Evolutionary conservation across 2,329 filamentous ascomycete genomes (phyloP).

Genomic region (Aureobasidium subglaciale): DNA sequence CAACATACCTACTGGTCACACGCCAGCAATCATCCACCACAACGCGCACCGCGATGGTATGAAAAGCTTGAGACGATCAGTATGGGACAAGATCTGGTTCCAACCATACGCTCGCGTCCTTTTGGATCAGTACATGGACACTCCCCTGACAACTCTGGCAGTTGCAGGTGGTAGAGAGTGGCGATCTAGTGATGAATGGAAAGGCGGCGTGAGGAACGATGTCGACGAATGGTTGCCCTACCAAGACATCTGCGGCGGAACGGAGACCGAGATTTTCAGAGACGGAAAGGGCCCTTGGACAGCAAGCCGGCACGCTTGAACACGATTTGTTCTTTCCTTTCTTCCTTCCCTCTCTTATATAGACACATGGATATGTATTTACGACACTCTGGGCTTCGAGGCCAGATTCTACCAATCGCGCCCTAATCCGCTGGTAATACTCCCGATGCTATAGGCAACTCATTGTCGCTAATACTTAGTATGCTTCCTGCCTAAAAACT

Average conservation of each 20-base stretch:
- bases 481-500: too few relatives aligned
- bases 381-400: too few relatives aligned
- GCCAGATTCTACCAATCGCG: too few relatives aligned
- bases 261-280: conserved; percentile 7
- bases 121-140: conserved; percentile 16
- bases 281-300: conserved; percentile 11
- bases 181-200: conserved; percentile 3
- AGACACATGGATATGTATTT: background rate
- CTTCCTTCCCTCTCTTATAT: background rate
- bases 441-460: too few relatives aligned
- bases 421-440: too few relatives aligned
- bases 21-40: conserved; percentile 17
- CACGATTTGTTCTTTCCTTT: background rate
- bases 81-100: conserved; percentile 18
- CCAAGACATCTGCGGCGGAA: conserved; percentile 4
- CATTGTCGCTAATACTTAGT: too few relatives aligned
- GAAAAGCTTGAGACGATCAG: background rate
- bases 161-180: conserved; percentile 29
- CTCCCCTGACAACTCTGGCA: conserved; percentile 22
- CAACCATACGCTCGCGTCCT: conserved; percentile 17
- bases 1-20: conserved; percentile 15
- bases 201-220: conserved; percentile 19
- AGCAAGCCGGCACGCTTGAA: background rate
- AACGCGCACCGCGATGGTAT: conserved; percentile 14
- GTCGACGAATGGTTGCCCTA: conserved; percentile 23